Evolutionary conservation across 768 basidiomycete species (phyloP), one percentile per base, ranked within the genome.

Genomic region (Daedaleopsis nitida): DNA sequence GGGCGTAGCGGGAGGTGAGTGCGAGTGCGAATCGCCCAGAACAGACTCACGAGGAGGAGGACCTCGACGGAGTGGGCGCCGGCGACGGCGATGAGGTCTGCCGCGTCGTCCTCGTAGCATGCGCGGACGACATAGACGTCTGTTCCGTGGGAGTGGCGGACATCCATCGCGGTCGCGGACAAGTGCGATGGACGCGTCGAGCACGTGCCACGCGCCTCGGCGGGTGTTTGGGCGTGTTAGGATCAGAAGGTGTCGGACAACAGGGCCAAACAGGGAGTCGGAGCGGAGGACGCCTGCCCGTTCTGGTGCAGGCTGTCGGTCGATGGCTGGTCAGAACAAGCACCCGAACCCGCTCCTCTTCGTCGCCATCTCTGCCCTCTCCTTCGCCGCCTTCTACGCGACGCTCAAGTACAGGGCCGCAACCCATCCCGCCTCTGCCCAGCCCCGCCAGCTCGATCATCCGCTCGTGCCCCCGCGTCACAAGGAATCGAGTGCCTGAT

Each of bases 11-110:
- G n/a, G n/a, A n/a, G 21, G 62, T 47, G 57, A 62, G 35, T 49
- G 42, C 52, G 60, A 35, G 60, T n/a, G 10, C n/a, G 42, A 3
- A 42, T 42, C 39, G 10, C 27, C 4, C 27, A 32, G 55, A 32
- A 45, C 45, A 59, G 54, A 76, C 83, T 72, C 72, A 88, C 88
- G 52, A 91, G 78, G 51, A 82, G 78, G 44, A 92, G 72, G 60
- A 93, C 78, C 60, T 91, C 82, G 27, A 92, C 85, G 3, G 87
- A 84, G 69, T 90, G 86, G 59, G 86, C 85, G 44, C 86, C 88
- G 42, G 87, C 91, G 42, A 92, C 70, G 45, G 92, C 92, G 43
- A 94, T 68, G 19, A 94, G 79, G 71, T 91, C 89, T 3, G 66
- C 63, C 1, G 83, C 89, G 63, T 90, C 87, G 60, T 87, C 81